Percentiles rank a stretch among this genome's conserved stretches.
These are phyloP conservation scores for Chlamydomonas asymmetrica DNA, from an alignment of 139 green algal species.

Conservation along the genomic window DNA sequence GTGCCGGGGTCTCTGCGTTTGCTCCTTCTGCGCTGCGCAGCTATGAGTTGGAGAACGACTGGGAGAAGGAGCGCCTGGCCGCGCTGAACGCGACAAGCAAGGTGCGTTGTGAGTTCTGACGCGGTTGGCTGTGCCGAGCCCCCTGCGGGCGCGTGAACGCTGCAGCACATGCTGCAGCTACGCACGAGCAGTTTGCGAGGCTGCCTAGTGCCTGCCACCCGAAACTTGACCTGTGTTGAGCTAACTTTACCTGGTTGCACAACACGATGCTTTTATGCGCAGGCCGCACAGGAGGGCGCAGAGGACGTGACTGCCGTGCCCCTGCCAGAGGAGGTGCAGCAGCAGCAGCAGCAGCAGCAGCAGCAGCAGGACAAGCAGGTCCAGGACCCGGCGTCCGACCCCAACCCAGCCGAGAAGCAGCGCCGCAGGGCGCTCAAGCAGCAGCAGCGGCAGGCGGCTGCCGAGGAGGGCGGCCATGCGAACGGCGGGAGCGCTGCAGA, in stretches of 20 bases:
- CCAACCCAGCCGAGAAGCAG: neutral
- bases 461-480: neutral
- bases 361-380: neutral
- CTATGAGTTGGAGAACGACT: conserved; percentile 37
- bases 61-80: conserved; percentile 45
- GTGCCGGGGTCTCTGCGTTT: no score
- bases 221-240: no score
- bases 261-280: no score
- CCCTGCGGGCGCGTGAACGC: neutral
- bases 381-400: neutral
- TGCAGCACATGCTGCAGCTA: neutral
- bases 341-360: conserved; percentile 12
- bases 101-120: neutral
- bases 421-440: neutral
- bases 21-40: no score
- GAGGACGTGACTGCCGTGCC: neutral
- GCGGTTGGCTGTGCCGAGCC: neutral
- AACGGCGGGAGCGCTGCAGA: neutral
- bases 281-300: neutral
- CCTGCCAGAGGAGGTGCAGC: conserved; percentile 21
- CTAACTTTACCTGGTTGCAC: no score
- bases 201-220: no score
- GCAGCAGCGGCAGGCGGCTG: neutral
- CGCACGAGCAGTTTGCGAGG: neutral
- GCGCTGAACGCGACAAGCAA: conserved; percentile 24